Conservation (phyloP, 1,139 yeast genomes). For the Meyerozyma guilliermondii region DNA sequence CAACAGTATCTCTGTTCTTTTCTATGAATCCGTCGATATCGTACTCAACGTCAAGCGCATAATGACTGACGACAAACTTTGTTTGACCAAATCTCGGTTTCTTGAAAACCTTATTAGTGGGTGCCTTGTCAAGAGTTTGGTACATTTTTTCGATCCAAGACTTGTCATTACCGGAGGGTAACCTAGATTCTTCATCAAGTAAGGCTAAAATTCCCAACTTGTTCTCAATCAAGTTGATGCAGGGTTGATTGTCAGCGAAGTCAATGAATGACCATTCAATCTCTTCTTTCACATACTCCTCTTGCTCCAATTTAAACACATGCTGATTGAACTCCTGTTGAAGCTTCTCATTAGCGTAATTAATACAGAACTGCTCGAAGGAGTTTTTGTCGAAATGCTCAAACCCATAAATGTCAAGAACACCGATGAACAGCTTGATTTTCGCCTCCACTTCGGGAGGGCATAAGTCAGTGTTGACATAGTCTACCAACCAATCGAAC, state of each 20-base stretch:
- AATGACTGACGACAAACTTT: slow-evolving; percentile 86
- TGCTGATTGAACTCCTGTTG: slow-evolving; percentile 98
- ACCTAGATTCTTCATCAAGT: slow-evolving; percentile 90
- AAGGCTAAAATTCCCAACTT: slow-evolving; percentile 83
- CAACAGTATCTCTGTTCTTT: slow-evolving; percentile 95
- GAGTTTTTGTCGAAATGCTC: slow-evolving; percentile 94
- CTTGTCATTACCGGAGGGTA: slow-evolving; percentile 92
- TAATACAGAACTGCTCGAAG: slow-evolving; percentile 95
- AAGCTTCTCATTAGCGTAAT: slow-evolving; percentile 93
- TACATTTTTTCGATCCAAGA: slow-evolving; percentile 91
- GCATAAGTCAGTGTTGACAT: slow-evolving; percentile 77
- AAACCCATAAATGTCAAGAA: slow-evolving; percentile 94
- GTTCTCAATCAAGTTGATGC: slow-evolving; percentile 88
- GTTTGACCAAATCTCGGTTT: slow-evolving; percentile 94
- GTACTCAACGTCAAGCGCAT: slow-evolving; percentile 90
- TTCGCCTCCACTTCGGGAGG: slow-evolving; percentile 59
- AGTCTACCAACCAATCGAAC: slow-evolving; percentile 91
- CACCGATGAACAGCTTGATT: slow-evolving; percentile 83
- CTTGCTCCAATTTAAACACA: slow-evolving; percentile 94
- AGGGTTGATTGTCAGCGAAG: slow-evolving; percentile 95
- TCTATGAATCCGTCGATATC: slow-evolving; percentile 95
- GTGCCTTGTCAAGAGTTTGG: slow-evolving; percentile 75
- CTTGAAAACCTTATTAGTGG: slow-evolving; percentile 75
- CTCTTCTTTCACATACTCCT: slow-evolving; percentile 86
- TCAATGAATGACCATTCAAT: slow-evolving; percentile 97